These are phyloP conservation scores for Antrodiella citrinella DNA, from an alignment of 768 basidiomycete genomes.

Conservation along the genomic window DNA sequence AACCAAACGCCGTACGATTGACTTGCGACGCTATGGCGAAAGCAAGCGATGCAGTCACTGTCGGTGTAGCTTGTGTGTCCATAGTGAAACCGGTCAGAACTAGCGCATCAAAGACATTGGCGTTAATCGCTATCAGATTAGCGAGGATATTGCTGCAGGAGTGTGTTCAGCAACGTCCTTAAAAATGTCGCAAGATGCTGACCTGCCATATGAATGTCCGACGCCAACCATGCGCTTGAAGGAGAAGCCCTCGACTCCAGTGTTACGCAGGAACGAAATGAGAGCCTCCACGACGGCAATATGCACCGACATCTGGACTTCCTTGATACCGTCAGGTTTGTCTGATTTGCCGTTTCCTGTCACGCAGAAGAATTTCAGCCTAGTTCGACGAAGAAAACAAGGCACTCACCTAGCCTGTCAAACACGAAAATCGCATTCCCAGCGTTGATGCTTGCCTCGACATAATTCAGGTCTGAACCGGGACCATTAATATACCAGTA, in stretches of 20 bases:
- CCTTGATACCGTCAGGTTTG: not conserved
- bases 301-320: not conserved
- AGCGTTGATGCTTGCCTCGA: not conserved
- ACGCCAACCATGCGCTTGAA: not conserved
- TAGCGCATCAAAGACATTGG: not conserved
- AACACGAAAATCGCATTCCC: not conserved
- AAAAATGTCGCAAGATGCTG: not conserved
- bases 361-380: not conserved
- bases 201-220: not conserved
- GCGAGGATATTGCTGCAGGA: not conserved
- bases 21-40: not conserved
- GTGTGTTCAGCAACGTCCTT: not conserved
- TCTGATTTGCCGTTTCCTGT: not conserved
- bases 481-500: not conserved
- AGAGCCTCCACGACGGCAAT: not conserved
- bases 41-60: not conserved
- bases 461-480: not conserved
- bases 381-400: not conserved
- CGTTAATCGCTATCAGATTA: not conserved
- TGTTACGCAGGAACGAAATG: not conserved
- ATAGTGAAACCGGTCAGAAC: not conserved
- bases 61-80: not conserved
- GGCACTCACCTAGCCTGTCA: not conserved
- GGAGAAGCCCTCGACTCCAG: not conserved
- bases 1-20: not conserved